Evolutionary conservation across 1,139 yeast species (phyloP).

Genomic region (Hemisphaericaspora subhashii): DNA sequence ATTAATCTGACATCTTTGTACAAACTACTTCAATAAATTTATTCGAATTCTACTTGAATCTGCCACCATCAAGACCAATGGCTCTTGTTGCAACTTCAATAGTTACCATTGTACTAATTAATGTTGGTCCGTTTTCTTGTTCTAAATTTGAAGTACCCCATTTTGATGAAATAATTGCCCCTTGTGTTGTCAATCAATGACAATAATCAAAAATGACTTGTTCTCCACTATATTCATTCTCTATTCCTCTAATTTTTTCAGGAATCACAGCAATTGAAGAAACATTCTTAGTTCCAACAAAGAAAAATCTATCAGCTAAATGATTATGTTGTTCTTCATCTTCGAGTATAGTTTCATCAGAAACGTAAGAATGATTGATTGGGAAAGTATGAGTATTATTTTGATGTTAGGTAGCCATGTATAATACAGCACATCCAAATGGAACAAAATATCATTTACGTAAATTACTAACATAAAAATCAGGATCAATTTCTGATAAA

Average conservation of each 20-base stretch:
- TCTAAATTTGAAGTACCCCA: conserved; percentile 40
- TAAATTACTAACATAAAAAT: conserved; percentile 60
- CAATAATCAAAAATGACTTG: conserved; percentile 51
- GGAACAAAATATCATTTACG: conserved; percentile 74
- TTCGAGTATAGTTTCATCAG: conserved; percentile 19
- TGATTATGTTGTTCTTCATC: conserved; percentile 26
- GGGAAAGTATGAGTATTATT: conserved; percentile 57
- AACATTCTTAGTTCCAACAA: conserved; percentile 36
- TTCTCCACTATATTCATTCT: conserved; percentile 61
- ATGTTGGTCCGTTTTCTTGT: conserved; percentile 25
- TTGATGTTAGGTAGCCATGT: conserved; percentile 56
- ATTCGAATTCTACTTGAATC: conserved; percentile 12
- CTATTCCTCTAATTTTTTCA: conserved; percentile 52
- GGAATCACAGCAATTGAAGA: conserved; percentile 27
- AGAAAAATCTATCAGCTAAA: conserved; percentile 39
- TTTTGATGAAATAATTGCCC: conserved; percentile 35
- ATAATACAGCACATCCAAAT: conserved; percentile 58
- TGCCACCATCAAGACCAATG: conserved; percentile 14
- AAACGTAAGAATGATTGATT: conserved; percentile 46
- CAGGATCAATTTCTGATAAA: conserved; percentile 50
- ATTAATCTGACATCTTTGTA: conserved; percentile 14
- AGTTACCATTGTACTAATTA: conserved; percentile 32
- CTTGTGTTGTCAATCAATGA: conserved; percentile 41
- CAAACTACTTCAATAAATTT: conserved; percentile 11
- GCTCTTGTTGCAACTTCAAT: conserved; percentile 38